Base-by-base conservation (phyloP, 2,329 filamentous ascomycete species). In the Esteya vermicola region DNA sequence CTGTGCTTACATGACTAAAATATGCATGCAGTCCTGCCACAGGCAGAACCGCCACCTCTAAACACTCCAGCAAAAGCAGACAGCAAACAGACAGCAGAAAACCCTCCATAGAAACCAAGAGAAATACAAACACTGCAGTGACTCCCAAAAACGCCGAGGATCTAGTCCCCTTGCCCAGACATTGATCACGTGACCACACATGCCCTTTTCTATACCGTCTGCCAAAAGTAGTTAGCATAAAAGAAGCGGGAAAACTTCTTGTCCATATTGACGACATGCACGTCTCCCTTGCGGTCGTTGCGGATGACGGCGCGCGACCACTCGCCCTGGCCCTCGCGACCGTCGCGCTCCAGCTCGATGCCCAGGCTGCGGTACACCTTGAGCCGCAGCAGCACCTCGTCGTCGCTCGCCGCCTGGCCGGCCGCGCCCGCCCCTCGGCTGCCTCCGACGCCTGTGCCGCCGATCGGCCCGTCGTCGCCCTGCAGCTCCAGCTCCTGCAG, bases 191-290 rank as follows among this genome's bases (percentile, higher is more conserved):
- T 12, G 9, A 33, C 21, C 19, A 14, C 4, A 20, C 6, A 19
- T 14, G 12, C 7, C 33, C 18, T n/a, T 6, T 14, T 8, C 32
- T 20, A 38, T 57, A 95, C 67, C 23, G 78, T 89, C 52, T 85
- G 72, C 91, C 91, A 98, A 55, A 96, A 93, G 57, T 93, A 93
- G 52, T 94, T 93, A 19, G 88, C 85, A 54, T 95, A 94, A 55
- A 93, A 95, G 57, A 82, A 89, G 46, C 79, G 72, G 43, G 84
- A 89, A 57, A 94, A 88, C 63, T 91, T 93, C 51, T 82, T 78
- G 52, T 96, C 88, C 57, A 98, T 78, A 53, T 93, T 93, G 45
- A 98, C 80, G 37, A 96, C 84, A 57, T 94, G 85, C 38, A 96
- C 85, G 56, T 96, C 88, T 9, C 86, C 88, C 64, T 86, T 89